These are phyloP conservation scores for Sphaceloma murrayae DNA, from an alignment of 2,329 filamentous ascomycete genomes.

Conservation along the genomic window DNA sequence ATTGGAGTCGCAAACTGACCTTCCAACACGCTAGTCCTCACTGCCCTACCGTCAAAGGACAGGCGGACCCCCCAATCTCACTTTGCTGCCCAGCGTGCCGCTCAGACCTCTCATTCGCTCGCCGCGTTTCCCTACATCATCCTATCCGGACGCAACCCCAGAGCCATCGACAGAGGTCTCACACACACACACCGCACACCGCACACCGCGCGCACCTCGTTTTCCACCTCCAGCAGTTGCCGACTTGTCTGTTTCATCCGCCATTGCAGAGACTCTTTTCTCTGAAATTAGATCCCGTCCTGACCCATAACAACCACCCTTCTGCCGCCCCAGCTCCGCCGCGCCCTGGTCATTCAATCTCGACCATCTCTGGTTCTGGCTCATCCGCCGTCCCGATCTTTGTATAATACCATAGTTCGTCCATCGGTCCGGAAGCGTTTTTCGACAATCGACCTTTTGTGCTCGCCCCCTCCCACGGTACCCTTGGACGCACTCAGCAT, in stretches of 20 bases:
- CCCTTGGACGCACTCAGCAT: conserved; percentile 10
- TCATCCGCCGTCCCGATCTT: conserved; percentile 15
- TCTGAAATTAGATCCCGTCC: conserved; percentile 15
- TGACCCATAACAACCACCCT: conserved; percentile 10
- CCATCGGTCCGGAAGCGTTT: conserved; percentile 16
- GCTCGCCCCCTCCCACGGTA: conserved; percentile 12
- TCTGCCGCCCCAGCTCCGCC: too few relatives aligned
- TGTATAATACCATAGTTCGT: conserved; percentile 16
- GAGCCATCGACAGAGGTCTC: conserved; percentile 3
- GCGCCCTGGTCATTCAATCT: too few relatives aligned
- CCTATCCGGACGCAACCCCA: conserved; percentile 7
- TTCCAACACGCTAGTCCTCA: conserved; percentile 15
- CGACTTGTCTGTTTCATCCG: conserved; percentile 10
- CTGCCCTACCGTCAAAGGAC: conserved; percentile 14
- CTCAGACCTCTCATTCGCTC: conserved; percentile 14
- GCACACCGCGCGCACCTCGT: too few relatives aligned
- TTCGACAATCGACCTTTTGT: conserved; percentile 15
- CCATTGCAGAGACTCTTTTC: background rate
- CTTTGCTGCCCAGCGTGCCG: conserved; percentile 15
- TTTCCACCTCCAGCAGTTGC: too few relatives aligned
- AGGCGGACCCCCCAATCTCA: conserved; percentile 12
- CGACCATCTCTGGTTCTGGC: conserved; percentile 12
- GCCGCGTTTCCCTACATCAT: conserved; percentile 13
- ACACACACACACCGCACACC: too few relatives aligned
- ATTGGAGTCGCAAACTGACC: conserved; percentile 15